These are phyloP conservation scores for Aleurites moluccanus DNA, from an alignment of 441 rosid species.

Conservation along the genomic window DNA sequence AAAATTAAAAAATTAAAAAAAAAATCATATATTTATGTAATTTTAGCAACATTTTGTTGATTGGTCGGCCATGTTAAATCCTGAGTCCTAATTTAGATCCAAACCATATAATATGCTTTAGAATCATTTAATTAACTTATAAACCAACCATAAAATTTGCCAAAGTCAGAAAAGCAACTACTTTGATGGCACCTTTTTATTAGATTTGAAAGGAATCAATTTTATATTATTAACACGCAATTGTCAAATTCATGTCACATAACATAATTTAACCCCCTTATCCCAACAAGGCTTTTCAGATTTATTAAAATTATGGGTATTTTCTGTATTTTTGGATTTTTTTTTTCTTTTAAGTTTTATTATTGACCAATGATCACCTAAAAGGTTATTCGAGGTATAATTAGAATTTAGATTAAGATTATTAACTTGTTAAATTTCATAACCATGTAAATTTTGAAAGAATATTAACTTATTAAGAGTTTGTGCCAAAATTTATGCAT, in stretches of 20 bases:
- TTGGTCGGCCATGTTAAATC: not conserved
- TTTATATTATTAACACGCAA: too few species aligned
- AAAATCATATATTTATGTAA: too few species aligned
- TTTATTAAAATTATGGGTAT: not conserved
- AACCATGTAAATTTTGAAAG: not conserved
- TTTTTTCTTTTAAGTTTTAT: not conserved
- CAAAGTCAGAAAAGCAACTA: too few species aligned
- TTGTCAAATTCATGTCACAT: too few species aligned
- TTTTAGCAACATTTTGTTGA: not conserved
- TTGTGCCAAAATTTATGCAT: not conserved
- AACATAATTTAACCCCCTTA: not conserved
- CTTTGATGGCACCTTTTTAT: too few species aligned
- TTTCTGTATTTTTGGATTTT: too few species aligned
- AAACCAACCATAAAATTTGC: not conserved
- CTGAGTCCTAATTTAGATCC: not conserved
- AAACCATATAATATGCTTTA: constrained; percentile 6
- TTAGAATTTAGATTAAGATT: too few species aligned
- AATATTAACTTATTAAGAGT: too few species aligned
- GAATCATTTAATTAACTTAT: not conserved
- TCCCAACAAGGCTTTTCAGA: too few species aligned
- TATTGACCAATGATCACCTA: not conserved
- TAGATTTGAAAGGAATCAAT: not conserved
- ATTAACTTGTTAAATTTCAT: not conserved
- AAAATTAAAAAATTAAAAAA: too few species aligned
- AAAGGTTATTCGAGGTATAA: too few species aligned